These are phyloP conservation scores for Fraxinus pennsylvanica DNA, from an alignment of 257 asterid species.

Conservation along the genomic window DNA sequence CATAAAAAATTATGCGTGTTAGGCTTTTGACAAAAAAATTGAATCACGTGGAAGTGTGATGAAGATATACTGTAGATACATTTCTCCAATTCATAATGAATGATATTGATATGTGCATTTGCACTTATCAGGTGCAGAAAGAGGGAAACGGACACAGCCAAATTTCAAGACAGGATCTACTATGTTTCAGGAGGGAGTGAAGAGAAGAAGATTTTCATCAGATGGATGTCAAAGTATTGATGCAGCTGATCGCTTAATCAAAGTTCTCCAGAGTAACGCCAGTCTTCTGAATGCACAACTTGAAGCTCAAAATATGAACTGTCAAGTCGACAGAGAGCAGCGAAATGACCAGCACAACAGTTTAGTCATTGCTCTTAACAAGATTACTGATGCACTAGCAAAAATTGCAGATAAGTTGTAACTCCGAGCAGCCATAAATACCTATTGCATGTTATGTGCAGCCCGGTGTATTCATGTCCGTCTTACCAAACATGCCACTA, in stretches of 20 bases:
- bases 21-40: neutral
- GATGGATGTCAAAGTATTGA: slow-evolving; percentile 30
- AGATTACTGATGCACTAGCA: slow-evolving; percentile 53
- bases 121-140: slow-evolving; percentile 36
- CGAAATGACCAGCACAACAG: slow-evolving; percentile 47
- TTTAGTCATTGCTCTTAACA: slow-evolving; percentile 49
- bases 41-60: neutral
- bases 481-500: neutral
- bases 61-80: no score
- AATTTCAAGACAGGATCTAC: slow-evolving; percentile 35
- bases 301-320: slow-evolving; percentile 44
- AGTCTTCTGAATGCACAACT: slow-evolving; percentile 47
- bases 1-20: no score
- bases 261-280: slow-evolving; percentile 48
- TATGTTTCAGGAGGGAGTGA: slow-evolving; percentile 38
- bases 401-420: slow-evolving; percentile 56
- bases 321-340: slow-evolving; percentile 45
- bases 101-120: neutral
- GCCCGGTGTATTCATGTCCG: neutral
- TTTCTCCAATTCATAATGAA: neutral
- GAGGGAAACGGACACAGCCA: slow-evolving; percentile 34
- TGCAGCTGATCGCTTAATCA: slow-evolving; percentile 34
- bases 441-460: neutral
- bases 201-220: slow-evolving; percentile 45
- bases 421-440: slow-evolving; percentile 4